Base-by-base conservation (phyloP, 208 protist species). In the Trypanosoma grayi region DNA sequence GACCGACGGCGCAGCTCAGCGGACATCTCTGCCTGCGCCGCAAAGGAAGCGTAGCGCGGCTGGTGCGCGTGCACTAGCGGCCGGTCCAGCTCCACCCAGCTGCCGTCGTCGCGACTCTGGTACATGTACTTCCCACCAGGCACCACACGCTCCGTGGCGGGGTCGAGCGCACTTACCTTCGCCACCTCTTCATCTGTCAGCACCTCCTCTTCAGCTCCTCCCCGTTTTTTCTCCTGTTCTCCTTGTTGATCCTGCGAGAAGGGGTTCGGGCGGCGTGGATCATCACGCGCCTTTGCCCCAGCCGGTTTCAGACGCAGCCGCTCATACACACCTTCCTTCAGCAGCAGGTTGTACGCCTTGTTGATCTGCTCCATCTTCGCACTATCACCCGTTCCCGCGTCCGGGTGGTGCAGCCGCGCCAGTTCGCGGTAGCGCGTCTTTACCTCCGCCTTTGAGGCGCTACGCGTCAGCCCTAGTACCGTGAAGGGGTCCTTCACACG, bases 351-450 rank as follows among this genome's bases (percentile, higher is more conserved):
- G 62, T 93, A 91, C n/a, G 87, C 87, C 40, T 88, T 83, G 50
- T 93, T 93, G 13, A 93, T 70, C 50, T 85, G 62, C 62, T 94
- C 83, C 82, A 95, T 94, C 60, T 80, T 81, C 10, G 46, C 56
- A 16, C 68, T 76, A 50, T 93, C 76, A n/a, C 83, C 86, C 1
- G 68, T 51, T 40, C 75, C 72, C 1, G 77, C 70, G 56, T 95
- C 90, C 0, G 86, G 90, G 70, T 95, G 90, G 60, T 89, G 75
- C n/a, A 79, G 39, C n/a, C 85, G 73, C 7, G 87, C 86, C 10
- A 95, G 82, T 53, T 95, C 83, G 18, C 83, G 79, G 45, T 88
- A 95, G 44, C 81, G 82, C 50, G 66, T 83, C 58, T 95, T 95
- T 31, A 95, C 78, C 53, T 93, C 75, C 25, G 83, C 64, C 63